phyloP scores from a whole-genome alignment of 106 monocot genomes.

The Chionographis japonica region DNA sequence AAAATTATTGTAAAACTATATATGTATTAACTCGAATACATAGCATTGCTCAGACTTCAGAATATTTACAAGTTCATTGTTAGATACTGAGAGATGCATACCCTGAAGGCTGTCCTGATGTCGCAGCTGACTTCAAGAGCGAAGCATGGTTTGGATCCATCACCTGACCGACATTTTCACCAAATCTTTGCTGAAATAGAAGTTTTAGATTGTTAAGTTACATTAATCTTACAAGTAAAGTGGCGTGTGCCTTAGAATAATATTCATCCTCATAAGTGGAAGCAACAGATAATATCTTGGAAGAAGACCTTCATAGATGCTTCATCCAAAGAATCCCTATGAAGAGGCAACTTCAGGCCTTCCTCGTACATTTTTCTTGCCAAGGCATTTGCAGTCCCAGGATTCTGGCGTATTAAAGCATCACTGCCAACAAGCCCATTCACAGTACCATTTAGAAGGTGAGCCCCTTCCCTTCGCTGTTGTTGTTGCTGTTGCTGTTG shows the following conservation, averaged over 20 bases:
- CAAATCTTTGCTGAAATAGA: constrained; percentile 38
- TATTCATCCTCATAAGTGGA: neutral
- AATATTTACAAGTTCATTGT: neutral
- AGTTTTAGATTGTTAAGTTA: neutral
- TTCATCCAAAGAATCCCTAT: constrained; percentile 66
- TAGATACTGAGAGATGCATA: constrained; percentile 7
- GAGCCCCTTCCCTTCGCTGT: constrained; percentile 44
- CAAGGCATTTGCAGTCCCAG: constrained; percentile 71
- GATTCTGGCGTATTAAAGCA: constrained; percentile 59
- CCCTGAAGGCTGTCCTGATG: constrained; percentile 53
- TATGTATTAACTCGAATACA: no score
- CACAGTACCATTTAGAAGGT: constrained; percentile 55
- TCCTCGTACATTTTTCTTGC: constrained; percentile 86
- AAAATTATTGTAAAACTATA: no score
- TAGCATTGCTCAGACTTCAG: neutral
- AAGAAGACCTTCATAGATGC: constrained; percentile 55
- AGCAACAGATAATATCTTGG: neutral
- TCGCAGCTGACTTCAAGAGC: constrained; percentile 45
- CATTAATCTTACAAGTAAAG: neutral
- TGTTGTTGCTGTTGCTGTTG: constrained; percentile 50
- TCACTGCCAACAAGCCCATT: constrained; percentile 62
- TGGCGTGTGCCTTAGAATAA: neutral
- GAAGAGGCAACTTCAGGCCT: constrained; percentile 55
- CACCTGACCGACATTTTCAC: constrained; percentile 30
- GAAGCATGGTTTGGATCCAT: constrained; percentile 60